phyloP scores from a whole-genome alignment of 2,329 filamentous ascomycete genomes.

The Geosmithia morbida region DNA sequence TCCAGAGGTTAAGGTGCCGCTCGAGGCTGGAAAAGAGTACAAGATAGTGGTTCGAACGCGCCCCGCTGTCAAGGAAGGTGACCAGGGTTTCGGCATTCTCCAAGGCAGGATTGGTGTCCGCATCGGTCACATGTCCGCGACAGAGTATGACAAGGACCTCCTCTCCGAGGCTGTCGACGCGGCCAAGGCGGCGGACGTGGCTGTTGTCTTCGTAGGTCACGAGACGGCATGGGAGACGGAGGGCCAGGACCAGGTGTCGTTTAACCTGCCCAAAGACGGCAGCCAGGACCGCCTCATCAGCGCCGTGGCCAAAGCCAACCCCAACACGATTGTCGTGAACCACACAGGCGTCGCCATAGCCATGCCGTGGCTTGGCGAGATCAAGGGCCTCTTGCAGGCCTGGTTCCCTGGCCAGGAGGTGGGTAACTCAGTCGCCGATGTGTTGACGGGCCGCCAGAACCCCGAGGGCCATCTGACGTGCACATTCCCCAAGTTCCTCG shows the following conservation, averaged over 20 bases:
- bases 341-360: constrained; percentile 55
- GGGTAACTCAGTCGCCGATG: constrained; percentile 49
- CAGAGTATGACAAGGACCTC: constrained; percentile 15
- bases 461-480: constrained; percentile 58
- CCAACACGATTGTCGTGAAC: constrained; percentile 52
- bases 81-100: constrained; percentile 13
- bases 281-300: constrained; percentile 42
- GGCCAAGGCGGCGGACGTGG: constrained; percentile 45
- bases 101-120: constrained; percentile 6
- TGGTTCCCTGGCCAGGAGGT: constrained; percentile 62
- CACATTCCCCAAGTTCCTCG: constrained; percentile 49
- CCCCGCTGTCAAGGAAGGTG: constrained; percentile 10
- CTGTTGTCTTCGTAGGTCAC: constrained; percentile 53
- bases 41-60: constrained; percentile 14
- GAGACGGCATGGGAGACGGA: constrained; percentile 67
- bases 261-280: constrained; percentile 49
- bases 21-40: constrained; percentile 15
- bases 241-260: constrained; percentile 58
- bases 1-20: constrained; percentile 14
- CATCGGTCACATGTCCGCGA: constrained; percentile 15
- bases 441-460: constrained; percentile 54
- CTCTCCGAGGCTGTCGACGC: constrained; percentile 36
- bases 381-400: constrained; percentile 47
- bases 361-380: constrained; percentile 50
- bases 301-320: constrained; percentile 47